Conservation (phyloP, 2,329 filamentous ascomycete genomes). For the Nemania sp. region DNA sequence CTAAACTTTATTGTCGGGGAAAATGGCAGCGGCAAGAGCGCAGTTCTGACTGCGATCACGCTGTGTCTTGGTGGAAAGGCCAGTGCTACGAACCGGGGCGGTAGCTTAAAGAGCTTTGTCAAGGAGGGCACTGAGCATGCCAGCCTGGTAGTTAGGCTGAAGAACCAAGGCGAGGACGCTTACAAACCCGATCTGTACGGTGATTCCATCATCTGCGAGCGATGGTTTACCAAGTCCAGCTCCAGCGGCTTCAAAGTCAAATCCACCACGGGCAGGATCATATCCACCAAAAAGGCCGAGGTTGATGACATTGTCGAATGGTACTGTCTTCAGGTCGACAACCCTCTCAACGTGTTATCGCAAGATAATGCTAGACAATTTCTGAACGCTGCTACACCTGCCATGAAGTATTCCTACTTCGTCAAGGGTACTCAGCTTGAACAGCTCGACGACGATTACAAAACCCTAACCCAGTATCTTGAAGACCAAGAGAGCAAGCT, state of each 20-base stretch:
- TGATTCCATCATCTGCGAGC: slow-evolving; percentile 84
- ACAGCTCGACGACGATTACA: slow-evolving; percentile 89
- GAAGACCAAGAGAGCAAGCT: slow-evolving; percentile 72
- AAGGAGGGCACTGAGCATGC: slow-evolving; percentile 83
- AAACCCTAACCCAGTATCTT: slow-evolving; percentile 76
- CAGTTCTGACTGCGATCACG: slow-evolving; percentile 88
- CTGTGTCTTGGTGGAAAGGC: slow-evolving; percentile 95
- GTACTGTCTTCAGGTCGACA: slow-evolving; percentile 92
- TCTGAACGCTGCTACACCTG: slow-evolving; percentile 78
- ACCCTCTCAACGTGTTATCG: slow-evolving; percentile 92
- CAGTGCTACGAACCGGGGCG: slow-evolving; percentile 87
- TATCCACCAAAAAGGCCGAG: slow-evolving; percentile 84
- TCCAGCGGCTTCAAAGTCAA: slow-evolving; percentile 87
- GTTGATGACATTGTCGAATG: slow-evolving; percentile 93
- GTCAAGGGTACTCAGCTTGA: slow-evolving; percentile 93
- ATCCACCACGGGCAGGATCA: slow-evolving; percentile 66
- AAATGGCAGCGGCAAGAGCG: slow-evolving; percentile 97
- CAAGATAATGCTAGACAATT: slow-evolving; percentile 96
- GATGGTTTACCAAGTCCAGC: slow-evolving; percentile 78
- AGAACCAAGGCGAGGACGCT: slow-evolving; percentile 84
- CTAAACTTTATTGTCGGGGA: slow-evolving; percentile 99
- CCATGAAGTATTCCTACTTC: slow-evolving; percentile 95
- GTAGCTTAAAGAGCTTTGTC: slow-evolving; percentile 86
- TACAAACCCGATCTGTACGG: slow-evolving; percentile 85
- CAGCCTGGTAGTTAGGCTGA: slow-evolving; percentile 80